These are phyloP conservation scores for Phalaenopsis equestris DNA, from an alignment of 106 monocot genomes.

Conservation along the genomic window DNA sequence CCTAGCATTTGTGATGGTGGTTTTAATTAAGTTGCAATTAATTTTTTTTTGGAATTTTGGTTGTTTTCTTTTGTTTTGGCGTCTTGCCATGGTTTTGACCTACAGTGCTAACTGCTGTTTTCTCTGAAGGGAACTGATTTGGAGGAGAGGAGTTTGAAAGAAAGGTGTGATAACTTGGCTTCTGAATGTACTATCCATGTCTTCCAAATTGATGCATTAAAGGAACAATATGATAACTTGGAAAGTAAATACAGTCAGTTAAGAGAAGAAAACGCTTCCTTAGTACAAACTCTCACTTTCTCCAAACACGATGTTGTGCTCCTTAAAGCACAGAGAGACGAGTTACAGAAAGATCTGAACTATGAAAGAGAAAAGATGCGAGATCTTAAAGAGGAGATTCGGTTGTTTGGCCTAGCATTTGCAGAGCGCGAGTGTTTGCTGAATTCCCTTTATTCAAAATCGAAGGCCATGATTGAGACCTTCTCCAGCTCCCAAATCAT, in stretches of 20 bases:
- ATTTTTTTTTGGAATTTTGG: background rate
- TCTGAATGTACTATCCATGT: slow-evolving; percentile 19
- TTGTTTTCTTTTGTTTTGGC: background rate
- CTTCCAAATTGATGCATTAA: slow-evolving; percentile 28
- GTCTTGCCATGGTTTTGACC: no score
- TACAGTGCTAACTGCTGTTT: background rate
- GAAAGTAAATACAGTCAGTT: slow-evolving; percentile 42
- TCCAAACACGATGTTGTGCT: slow-evolving; percentile 28
- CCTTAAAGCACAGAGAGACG: slow-evolving; percentile 37
- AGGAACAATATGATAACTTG: slow-evolving; percentile 25
- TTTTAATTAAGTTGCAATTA: no score
- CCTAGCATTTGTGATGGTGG: no score
- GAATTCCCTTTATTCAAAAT: slow-evolving; percentile 56
- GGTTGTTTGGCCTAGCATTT: slow-evolving; percentile 47
- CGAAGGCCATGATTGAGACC: slow-evolving; percentile 64
- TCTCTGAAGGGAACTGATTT: slow-evolving; percentile 9
- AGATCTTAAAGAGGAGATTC: slow-evolving; percentile 61
- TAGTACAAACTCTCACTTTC: slow-evolving; percentile 33
- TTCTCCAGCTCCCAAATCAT: slow-evolving; percentile 10
- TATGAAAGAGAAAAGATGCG: slow-evolving; percentile 44
- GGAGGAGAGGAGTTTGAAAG: slow-evolving; percentile 6
- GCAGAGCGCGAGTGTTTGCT: slow-evolving; percentile 44
- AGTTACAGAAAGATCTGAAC: slow-evolving; percentile 28
- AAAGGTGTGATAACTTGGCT: slow-evolving; percentile 21
- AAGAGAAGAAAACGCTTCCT: slow-evolving; percentile 49